Evolutionary conservation across 371 early-diverging fungal genomes (phyloP), one percentile per base, ranked within the genome.

Genomic region (Mortierella sp.): DNA sequence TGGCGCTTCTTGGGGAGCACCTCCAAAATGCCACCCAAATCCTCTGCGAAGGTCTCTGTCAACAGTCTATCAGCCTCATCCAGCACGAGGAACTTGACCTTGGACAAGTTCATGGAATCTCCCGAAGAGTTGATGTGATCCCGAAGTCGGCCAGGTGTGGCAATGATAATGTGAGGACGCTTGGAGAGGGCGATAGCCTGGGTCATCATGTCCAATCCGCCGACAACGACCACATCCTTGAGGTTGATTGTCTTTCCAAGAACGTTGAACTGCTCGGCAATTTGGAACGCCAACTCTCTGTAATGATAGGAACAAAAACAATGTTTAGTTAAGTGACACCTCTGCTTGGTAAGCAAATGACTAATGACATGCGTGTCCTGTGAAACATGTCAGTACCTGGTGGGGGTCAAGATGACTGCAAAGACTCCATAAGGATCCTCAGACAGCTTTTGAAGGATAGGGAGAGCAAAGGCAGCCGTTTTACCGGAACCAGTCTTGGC

Each of bases 401-500:
- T 99, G 3, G 99, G 99, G 43, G 99, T 98, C 81, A 99, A 86
- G 0, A 99, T 96, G 29, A 99, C 83, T 1, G 97, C 99, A 91
- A 95, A 99, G 1, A 98, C 93, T 38, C 99, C 99, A 80, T 93
- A 98, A 14, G 98, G 98, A 78, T 99, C 96, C 82, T 97, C 95
- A 0, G 97, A 93, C 11, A 98, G 91, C 88, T 95, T 94, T 84
- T 99, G 98, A 71, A 99, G 90, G 29, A 99, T 98, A 0, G 99
- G 99, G 27, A 99, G 87, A 3, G 99, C 98, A 92, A 99, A 99
- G 0, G 99, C 99, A 12, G 99, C 97, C 0, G 99, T 99, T 90
- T 99, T 99, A 81, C 99, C 99, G 1, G 96, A 95, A 76, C 99
- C 99, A 1, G 99, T 99, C 79, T 97, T 96, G 46, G 99, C 99